These are phyloP conservation scores for Chytridiales sp. DNA, from an alignment of 371 early-diverging fungal genomes.

Conservation along the genomic window DNA sequence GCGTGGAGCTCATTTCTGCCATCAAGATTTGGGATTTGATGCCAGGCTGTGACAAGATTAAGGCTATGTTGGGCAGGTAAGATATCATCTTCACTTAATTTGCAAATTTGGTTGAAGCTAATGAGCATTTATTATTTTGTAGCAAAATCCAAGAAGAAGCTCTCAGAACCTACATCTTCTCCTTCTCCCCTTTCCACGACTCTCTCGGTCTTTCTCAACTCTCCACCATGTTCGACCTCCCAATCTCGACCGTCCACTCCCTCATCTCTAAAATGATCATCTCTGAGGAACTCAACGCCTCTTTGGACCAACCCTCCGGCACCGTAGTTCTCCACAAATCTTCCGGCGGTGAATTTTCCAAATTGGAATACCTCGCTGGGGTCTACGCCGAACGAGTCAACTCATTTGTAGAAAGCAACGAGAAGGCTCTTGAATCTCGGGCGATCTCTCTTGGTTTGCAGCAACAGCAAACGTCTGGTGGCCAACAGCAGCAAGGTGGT, in stretches of 20 bases:
- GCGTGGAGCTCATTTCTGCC: conserved; percentile 74
- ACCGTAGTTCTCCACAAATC: conserved; percentile 74
- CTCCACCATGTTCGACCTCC: conserved; percentile 81
- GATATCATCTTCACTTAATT: conserved; percentile 3
- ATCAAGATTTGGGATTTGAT: conserved; percentile 97
- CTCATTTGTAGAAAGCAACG: conserved; percentile 86
- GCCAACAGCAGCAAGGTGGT: conserved; percentile 13
- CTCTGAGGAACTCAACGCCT: conserved; percentile 74
- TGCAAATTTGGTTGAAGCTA: neutral
- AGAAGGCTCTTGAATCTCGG: conserved; percentile 70
- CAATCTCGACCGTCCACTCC: conserved; percentile 62
- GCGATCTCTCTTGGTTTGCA: conserved; percentile 35
- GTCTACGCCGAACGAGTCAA: conserved; percentile 87
- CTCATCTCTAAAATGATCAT: conserved; percentile 92
- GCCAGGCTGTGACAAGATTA: conserved; percentile 73
- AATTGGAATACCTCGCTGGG: conserved; percentile 82
- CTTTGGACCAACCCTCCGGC: conserved; percentile 37
- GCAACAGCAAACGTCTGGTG: conserved; percentile 23
- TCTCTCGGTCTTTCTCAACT: conserved; percentile 81
- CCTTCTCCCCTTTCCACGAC: conserved; percentile 83
- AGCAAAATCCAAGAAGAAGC: conserved; percentile 93
- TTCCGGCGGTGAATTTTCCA: conserved; percentile 73
- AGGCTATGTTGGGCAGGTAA: conserved; percentile 77
- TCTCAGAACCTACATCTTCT: conserved; percentile 93
- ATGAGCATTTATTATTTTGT: neutral